Base-by-base conservation (phyloP, 2,329 filamentous ascomycete genomes). In the Diaporthe sp. region DNA sequence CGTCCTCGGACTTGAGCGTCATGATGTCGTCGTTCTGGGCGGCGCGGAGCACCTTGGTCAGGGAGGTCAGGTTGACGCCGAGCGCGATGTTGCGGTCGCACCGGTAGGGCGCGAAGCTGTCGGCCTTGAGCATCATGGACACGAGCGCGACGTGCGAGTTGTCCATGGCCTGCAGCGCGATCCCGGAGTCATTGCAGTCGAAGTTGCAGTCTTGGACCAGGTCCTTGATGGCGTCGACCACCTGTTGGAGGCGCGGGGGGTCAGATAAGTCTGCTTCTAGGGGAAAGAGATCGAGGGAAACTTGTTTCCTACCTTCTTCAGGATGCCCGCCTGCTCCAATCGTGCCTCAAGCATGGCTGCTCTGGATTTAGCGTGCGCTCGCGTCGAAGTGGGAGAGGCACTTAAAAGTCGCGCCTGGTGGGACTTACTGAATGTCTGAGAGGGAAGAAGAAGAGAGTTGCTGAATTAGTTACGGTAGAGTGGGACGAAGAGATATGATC, bases 171-270 rank as follows among this genome's bases (percentile, higher is more conserved):
- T 99, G 97, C 73, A 99, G 94, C 69, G 96, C 96, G 82, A 99
- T 97, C 77, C 97, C 97, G 72, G 95, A 96, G 90, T 99, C 97
- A 93, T 98, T 99, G 93, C 97, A 99, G 90, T 99, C 97, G 88
- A 99, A 99, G 88, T 99, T 99, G 92, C 97, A 99, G 88, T 99
- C 97, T 86, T 98, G 97, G 71, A 99, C 97, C 69, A 99, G 92
- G 82, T 99, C 97, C 87, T 98, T 98, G 92, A 99, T 98, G 80
- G 97, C 95, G 84, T 99, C 97, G 82, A 99, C 96, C 77, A 98
- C 95, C 95, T 98, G 79, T 25, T 8, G 38, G 58, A 28, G 66
- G 28, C 60, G n/a, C 74, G 58, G 66, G 38, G 45, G 50, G 72
- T 77, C 73, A 82, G 79, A 66, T 55, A 61, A 17, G 54, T 64